Percentiles rank a stretch among this genome's conserved stretches.
These are phyloP conservation scores for Pseudocercospora musae DNA, from an alignment of 2,329 filamentous ascomycete genomes.

Conservation along the genomic window DNA sequence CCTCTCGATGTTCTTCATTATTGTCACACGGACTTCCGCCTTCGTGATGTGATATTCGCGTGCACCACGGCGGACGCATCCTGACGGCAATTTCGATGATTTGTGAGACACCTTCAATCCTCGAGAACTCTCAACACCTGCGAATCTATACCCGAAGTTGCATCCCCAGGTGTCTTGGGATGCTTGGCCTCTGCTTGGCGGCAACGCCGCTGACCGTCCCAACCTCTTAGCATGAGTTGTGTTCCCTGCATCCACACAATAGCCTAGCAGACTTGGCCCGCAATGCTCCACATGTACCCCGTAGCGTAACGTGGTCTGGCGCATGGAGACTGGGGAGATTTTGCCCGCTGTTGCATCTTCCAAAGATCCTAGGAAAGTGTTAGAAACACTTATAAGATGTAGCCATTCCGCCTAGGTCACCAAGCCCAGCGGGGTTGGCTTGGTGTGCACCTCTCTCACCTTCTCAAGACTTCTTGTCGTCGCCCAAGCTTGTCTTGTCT, in stretches of 20 bases:
- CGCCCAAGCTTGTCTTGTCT: neutral
- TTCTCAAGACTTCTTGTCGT: neutral
- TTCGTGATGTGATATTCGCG: neutral
- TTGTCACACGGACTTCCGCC: neutral
- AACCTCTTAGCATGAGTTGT: slow-evolving; percentile 2
- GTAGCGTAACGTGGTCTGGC: neutral
- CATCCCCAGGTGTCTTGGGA: neutral
- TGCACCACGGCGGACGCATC: neutral
- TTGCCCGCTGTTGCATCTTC: slow-evolving; percentile 4
- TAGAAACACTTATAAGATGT: neutral
- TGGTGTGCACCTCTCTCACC: neutral
- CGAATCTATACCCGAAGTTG: neutral
- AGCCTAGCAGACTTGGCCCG: slow-evolving; percentile 3
- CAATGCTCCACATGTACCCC: slow-evolving; percentile 6
- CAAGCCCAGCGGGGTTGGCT: neutral
- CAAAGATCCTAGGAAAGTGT: neutral
- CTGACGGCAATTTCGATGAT: neutral
- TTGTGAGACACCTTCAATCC: neutral
- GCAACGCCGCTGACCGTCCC: slow-evolving; percentile 1
- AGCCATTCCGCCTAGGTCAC: neutral
- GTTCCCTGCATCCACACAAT: slow-evolving; percentile 2
- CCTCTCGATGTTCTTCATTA: neutral
- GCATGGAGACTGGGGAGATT: neutral
- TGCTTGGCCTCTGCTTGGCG: slow-evolving; percentile 8
- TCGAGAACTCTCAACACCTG: neutral